Evolutionary conservation across 495 filamentous ascomycete genomes (phyloP).

Genomic region (Aspergillus diversus): DNA sequence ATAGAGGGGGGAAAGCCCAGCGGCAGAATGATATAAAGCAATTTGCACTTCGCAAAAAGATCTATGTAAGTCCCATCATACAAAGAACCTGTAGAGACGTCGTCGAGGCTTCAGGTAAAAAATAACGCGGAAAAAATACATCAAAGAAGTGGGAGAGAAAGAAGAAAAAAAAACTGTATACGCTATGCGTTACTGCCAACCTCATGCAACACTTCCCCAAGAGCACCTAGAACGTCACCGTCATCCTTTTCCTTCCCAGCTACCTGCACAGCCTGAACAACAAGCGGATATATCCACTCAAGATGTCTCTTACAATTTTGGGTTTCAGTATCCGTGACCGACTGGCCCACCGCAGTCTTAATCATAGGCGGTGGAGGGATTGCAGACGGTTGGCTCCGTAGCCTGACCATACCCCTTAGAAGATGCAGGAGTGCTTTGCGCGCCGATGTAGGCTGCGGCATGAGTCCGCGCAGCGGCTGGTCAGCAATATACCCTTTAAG

Average conservation of each 20-base stretch:
- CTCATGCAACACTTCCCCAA: slow-evolving; percentile 69
- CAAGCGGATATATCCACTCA: slow-evolving; percentile 78
- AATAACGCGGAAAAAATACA: slow-evolving; percentile 6
- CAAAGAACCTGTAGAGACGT: too few relatives aligned
- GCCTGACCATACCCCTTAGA: slow-evolving; percentile 61
- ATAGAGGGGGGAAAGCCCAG: too few relatives aligned
- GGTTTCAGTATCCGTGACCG: slow-evolving; percentile 4
- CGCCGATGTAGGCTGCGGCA: slow-evolving; percentile 86
- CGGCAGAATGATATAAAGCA: too few relatives aligned
- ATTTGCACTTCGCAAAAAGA: too few relatives aligned
- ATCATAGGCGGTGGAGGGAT: slow-evolving; percentile 61
- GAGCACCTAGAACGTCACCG: slow-evolving; percentile 59
- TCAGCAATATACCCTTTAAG: slow-evolving; percentile 85
- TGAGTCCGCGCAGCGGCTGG: slow-evolving; percentile 86
- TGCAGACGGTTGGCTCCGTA: slow-evolving; percentile 72
- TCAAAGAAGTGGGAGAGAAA: background rate
- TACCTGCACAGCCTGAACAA: slow-evolving; percentile 69
- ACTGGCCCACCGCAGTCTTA: slow-evolving; percentile 7
- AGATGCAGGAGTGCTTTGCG: slow-evolving; percentile 77
- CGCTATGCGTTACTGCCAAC: slow-evolving; percentile 47
- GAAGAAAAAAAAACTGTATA: too few relatives aligned
- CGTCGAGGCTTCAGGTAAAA: background rate
- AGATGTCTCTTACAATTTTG: slow-evolving; percentile 68
- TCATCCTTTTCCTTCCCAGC: slow-evolving; percentile 65
- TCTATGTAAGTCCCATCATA: too few relatives aligned